Evolutionary conservation across 352 stramenopile species (phyloP), one percentile per base, ranked within the genome.

Genomic region (Elongisporangium anandrum): DNA sequence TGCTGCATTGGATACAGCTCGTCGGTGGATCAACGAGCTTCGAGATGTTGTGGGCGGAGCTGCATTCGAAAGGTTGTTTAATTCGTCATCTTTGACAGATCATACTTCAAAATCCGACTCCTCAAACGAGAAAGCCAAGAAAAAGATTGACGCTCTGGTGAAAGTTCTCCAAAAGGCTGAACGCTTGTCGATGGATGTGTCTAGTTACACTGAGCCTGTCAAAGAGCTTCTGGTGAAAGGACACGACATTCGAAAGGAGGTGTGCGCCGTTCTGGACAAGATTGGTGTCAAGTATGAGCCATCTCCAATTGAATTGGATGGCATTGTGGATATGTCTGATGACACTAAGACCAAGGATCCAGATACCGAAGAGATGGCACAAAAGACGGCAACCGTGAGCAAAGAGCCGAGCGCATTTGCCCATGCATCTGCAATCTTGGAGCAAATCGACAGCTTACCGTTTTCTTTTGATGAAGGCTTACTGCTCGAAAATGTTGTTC

Each of bases 1-100:
- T 34, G 68, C 77, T 5, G 75, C 76, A 15, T 75, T 94, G 66
- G 79, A 90, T 21, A 74, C 73, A 50, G 72, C 83, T 4, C 79
- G 78, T 6, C 75, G 85, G 53, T 96, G 87, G 87, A 73, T 94
- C 4, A 76, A 84, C 51, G 81, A 94, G 54, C 68, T 90, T 21
- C 80, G 82, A 49, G 85, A 96, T 49, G 72, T 82, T 19, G 60
- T 96, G 21, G 84, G 85, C 1, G 54, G 62, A 39, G 34, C 65
- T 12, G 64, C 71, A 7, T 94, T 92, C 49, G 81, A 93, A 45
- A 87, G 85, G 47, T 53, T 92, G 0, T 82, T 92, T 41, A 41
- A 41, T 58, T 47, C 64, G 3, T 77, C 60, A 26, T 65, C 70
- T 22, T 56, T 59, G 13, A 70, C 57, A 17, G 79, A 69, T 9